Base-by-base conservation (phyloP, 495 filamentous ascomycete genomes). In the Pyrenula massariospora region DNA sequence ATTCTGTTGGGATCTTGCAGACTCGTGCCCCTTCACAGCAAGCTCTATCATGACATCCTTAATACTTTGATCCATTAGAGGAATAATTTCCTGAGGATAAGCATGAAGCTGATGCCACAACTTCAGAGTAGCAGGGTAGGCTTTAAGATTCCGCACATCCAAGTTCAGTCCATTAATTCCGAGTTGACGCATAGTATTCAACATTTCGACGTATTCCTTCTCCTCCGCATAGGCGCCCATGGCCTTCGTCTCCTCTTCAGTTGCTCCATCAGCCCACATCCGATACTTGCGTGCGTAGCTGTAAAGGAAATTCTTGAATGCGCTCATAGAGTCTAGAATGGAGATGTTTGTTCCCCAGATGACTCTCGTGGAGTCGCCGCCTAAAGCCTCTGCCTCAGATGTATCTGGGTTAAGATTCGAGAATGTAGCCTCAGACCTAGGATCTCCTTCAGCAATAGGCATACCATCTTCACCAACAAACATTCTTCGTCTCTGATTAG, bases 261-360 rank as follows among this genome's bases (percentile, higher is more conserved):
- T 81, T 57, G 86, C 84, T 23, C 90, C 93, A 56, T 92, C 86
- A 12, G 78, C 77, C 78, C 91, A 93, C 77, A 97, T 82, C 24
- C 94, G 87, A 62, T 98, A 97, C 68, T 95, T 96, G 58, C 80
- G 84, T 54, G 88, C 87, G 65, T 90, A 98, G 65, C 92, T 91
- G 57, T 81, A 79, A 23, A 98, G 75, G 65, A 97, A 98, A 56
- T 92, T 90, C 58, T 91, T 90, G 77, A 95, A 94, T 0, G 83
- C 77, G 52, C 80, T 80, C 66, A 91, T 86, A 12, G 91, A 88
- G 67, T 99, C 91, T 55, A 86, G 83, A 48, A 97, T 84, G 1
- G 92, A 94, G 56, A 99, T 87, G 52, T 95, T 97, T 51, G 93
- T 97, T 65, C 94, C 93, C 94, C 94, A 99, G 57, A 99, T 91